Conservation (phyloP, 345 rosid genomes). For the Gossypium rotundifolium region DNA sequence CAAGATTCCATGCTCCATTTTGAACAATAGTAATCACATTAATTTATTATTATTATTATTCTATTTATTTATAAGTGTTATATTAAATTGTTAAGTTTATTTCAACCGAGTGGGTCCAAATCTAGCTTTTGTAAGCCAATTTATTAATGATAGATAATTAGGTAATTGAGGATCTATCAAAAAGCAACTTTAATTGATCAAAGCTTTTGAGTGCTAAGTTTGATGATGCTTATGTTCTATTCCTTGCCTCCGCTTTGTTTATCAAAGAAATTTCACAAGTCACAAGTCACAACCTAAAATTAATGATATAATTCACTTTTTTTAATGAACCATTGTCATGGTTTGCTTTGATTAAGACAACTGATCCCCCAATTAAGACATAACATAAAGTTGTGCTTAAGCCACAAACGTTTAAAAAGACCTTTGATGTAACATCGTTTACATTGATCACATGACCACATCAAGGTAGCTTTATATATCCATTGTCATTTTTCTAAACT, state of each 20-base stretch:
- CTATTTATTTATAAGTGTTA: too few relatives aligned
- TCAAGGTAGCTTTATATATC: background rate
- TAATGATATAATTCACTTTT: background rate
- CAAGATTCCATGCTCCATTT: too few relatives aligned
- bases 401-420: background rate
- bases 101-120: too few relatives aligned
- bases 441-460: background rate
- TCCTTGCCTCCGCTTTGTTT: background rate
- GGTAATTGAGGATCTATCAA: too few relatives aligned
- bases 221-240: too few relatives aligned
- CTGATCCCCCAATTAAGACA: background rate
- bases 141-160: too few relatives aligned
- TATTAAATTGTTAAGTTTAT: too few relatives aligned
- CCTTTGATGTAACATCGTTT: background rate
- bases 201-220: too few relatives aligned
- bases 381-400: background rate
- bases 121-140: too few relatives aligned
- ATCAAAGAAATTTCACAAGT: background rate
- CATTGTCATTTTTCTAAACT: background rate
- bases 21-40: too few relatives aligned
- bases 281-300: conserved; percentile 1
- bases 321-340: background rate
- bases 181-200: too few relatives aligned
- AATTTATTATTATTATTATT: too few relatives aligned
- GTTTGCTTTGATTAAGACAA: conserved; percentile 9